Conservation (phyloP, 139 green algal species). For the Coccomyxa sp. region DNA sequence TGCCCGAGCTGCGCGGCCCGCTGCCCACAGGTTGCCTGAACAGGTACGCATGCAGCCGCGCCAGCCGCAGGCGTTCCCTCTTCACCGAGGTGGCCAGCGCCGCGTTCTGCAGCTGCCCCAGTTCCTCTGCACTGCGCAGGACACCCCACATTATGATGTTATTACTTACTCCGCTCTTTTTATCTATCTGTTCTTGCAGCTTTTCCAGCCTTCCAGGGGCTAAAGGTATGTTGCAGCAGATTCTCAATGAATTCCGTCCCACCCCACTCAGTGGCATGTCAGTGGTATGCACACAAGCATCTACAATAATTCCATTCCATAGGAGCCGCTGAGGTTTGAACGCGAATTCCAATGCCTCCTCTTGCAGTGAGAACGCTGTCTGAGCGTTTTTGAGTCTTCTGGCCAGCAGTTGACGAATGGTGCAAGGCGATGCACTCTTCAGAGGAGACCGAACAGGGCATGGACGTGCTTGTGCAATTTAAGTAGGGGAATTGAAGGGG, state of each 20-base stretch:
- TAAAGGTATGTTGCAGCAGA: neutral
- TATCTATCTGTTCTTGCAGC: neutral
- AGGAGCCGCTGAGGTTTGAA: too few relatives aligned
- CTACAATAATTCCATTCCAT: too few relatives aligned
- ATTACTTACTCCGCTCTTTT: neutral
- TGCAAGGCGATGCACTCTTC: too few relatives aligned
- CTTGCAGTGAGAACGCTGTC: too few relatives aligned
- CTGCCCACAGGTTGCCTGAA: neutral
- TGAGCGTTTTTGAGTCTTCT: too few relatives aligned
- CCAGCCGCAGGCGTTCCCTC: slow-evolving; percentile 3
- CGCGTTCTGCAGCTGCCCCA: neutral
- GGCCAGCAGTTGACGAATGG: too few relatives aligned
- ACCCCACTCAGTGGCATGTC: neutral
- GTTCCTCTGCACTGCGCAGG: slow-evolving; percentile 2
- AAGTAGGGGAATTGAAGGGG: too few relatives aligned
- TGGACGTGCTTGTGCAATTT: too few relatives aligned
- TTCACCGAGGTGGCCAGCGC: neutral
- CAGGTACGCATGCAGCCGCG: neutral
- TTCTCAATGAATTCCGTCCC: neutral
- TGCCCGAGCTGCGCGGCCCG: neutral
- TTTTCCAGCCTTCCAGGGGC: neutral
- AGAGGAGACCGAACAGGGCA: too few relatives aligned
- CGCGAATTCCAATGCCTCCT: too few relatives aligned
- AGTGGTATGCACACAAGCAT: too few relatives aligned
- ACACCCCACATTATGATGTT: neutral